Conservation (phyloP, 805 yeast species). For the Candida vaughaniae region DNA sequence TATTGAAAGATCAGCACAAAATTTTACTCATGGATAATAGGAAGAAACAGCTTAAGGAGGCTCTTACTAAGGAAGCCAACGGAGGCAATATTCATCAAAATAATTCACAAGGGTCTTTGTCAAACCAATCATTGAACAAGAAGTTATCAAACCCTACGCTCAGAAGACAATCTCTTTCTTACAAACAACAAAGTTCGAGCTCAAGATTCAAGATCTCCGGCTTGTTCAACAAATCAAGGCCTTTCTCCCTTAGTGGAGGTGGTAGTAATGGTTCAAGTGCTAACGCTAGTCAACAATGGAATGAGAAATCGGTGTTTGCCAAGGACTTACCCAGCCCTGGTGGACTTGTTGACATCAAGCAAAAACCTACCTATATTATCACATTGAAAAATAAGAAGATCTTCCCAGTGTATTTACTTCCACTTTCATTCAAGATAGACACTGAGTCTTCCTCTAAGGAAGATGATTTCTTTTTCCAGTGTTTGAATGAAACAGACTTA, state of each 20-base stretch:
- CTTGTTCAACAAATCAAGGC: constrained; percentile 53
- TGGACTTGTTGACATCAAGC: constrained; percentile 35
- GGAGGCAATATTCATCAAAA: background rate
- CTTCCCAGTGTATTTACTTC: constrained; percentile 53
- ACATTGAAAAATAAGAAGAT: constrained; percentile 47
- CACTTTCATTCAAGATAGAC: constrained; percentile 50
- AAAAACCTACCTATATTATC: constrained; percentile 51
- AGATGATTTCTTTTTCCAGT: constrained; percentile 66
- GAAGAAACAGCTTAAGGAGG: constrained; percentile 26
- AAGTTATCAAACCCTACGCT: constrained; percentile 29
- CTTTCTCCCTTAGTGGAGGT: constrained; percentile 54
- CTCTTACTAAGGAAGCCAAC: constrained; percentile 2
- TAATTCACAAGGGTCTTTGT: constrained; percentile 1
- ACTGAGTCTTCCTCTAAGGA: constrained; percentile 30
- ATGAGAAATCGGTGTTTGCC: constrained; percentile 48
- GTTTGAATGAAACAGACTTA: constrained; percentile 57
- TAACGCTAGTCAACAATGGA: background rate
- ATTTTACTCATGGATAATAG: constrained; percentile 31
- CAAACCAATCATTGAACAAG: constrained; percentile 18
- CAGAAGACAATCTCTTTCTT: constrained; percentile 39
- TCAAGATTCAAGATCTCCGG: constrained; percentile 57
- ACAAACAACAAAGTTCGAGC: constrained; percentile 33
- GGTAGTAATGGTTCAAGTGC: constrained; percentile 7
- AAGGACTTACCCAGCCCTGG: constrained; percentile 60
- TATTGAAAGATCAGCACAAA: constrained; percentile 31